Evolutionary conservation across 2,329 filamentous ascomycete genomes (phyloP).

Genomic region (Sporothrix euskadiensis): DNA sequence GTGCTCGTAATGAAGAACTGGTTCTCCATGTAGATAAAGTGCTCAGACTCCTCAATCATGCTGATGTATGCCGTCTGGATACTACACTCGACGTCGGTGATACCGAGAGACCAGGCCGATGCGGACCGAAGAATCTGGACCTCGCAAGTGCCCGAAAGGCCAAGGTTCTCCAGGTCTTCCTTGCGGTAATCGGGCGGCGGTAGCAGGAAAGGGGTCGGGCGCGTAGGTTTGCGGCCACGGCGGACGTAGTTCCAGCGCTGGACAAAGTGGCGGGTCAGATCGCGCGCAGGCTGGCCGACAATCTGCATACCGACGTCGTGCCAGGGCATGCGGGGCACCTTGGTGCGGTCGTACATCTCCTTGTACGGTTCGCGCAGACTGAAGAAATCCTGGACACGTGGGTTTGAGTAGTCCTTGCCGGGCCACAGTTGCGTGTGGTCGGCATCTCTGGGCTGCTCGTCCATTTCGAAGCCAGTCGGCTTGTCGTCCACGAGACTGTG

Average conservation of each 20-base stretch:
- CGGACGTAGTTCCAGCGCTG: conserved; percentile 98
- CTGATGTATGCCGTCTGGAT: conserved; percentile 96
- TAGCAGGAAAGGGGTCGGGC: conserved; percentile 88
- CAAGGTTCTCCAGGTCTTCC: conserved; percentile 82
- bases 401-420: conserved; percentile 98
- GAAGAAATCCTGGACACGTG: conserved; percentile 92
- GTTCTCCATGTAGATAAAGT: conserved; percentile 98
- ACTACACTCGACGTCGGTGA: conserved; percentile 84
- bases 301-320: conserved; percentile 98
- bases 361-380: conserved; percentile 91
- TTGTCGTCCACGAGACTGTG: conserved; percentile 91
- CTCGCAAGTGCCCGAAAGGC: conserved; percentile 90
- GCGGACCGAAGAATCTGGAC: conserved; percentile 94
- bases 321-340: conserved; percentile 94
- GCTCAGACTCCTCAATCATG: conserved; percentile 90
- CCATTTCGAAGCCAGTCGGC: conserved; percentile 86
- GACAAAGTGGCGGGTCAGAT: conserved; percentile 93
- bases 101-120: conserved; percentile 87
- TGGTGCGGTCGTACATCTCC: conserved; percentile 95
- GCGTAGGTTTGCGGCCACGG: conserved; percentile 86
- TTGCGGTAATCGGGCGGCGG: conserved; percentile 89
- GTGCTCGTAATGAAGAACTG: conserved; percentile 97
- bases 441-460: conserved; percentile 76
- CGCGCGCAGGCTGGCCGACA: conserved; percentile 90
- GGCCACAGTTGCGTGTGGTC: conserved; percentile 96